phyloP scores from a whole-genome alignment of 495 filamentous ascomycete genomes.

The Podospora bellae-mahoneyi region DNA sequence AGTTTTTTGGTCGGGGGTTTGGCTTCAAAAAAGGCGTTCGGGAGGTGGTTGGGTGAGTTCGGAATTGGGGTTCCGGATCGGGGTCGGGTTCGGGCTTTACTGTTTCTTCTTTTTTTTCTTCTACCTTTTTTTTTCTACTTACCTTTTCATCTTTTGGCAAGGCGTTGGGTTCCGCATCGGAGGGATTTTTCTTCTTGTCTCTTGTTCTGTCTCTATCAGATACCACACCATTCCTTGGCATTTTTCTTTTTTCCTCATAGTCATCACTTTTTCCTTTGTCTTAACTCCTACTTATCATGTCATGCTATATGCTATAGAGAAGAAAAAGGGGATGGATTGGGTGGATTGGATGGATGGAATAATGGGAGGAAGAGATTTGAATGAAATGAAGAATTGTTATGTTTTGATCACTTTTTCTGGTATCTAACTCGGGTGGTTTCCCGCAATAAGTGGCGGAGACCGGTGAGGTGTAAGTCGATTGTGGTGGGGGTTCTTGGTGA shows the following conservation, averaged over 20 bases:
- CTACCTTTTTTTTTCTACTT: constrained; percentile 5
- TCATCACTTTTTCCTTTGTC: not conserved
- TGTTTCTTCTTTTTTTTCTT: constrained; percentile 14
- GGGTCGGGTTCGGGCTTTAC: not conserved
- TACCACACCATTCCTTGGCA: not conserved
- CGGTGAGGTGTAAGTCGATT: too few species aligned
- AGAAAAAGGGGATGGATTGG: not conserved
- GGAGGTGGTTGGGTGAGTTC: not conserved
- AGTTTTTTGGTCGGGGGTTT: constrained; percentile 2
- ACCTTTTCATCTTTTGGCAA: constrained; percentile 7
- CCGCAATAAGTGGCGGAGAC: too few species aligned
- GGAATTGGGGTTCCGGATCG: not conserved
- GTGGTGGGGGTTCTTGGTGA: too few species aligned
- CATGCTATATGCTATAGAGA: constrained; percentile 2
- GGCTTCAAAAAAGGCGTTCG: not conserved
- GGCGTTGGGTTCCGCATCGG: not conserved
- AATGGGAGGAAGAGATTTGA: not conserved
- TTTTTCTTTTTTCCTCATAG: not conserved
- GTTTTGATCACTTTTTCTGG: not conserved
- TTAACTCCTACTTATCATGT: not conserved
- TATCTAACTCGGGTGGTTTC: not conserved
- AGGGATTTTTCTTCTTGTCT: constrained; percentile 8
- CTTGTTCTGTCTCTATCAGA: not conserved
- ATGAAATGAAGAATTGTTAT: not conserved
- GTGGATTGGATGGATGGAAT: not conserved